Conservation (phyloP, 176 grass and related monocot species). For the Musa acuminata region DNA sequence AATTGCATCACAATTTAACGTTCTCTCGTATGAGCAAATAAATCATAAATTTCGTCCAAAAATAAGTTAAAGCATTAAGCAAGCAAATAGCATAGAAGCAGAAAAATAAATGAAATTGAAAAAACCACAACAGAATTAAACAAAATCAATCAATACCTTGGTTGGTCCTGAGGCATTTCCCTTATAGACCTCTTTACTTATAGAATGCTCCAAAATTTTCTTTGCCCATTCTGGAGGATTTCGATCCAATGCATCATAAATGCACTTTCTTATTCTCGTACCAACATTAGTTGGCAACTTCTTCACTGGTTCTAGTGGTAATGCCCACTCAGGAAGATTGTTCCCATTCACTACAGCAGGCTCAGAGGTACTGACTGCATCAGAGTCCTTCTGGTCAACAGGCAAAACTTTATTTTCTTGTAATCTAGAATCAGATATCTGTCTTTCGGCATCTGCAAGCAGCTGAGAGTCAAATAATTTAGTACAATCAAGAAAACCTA, state of each 20-base stretch:
- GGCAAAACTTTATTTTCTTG: constrained; percentile 54
- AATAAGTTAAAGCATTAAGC: not conserved
- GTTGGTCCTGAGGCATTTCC: constrained; percentile 96
- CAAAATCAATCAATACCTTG: constrained; percentile 38
- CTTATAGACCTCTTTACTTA: constrained; percentile 97
- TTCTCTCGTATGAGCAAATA: not conserved
- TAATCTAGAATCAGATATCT: constrained; percentile 48
- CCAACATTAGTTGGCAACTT: constrained; percentile 99
- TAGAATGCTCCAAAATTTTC: constrained; percentile 86
- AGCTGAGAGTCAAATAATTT: constrained; percentile 64
- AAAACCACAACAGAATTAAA: not conserved
- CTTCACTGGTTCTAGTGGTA: constrained; percentile 77
- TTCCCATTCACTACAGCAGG: constrained; percentile 38
- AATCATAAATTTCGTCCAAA: not conserved
- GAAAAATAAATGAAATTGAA: not conserved
- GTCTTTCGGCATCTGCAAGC: constrained; percentile 73
- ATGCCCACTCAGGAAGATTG: constrained; percentile 77
- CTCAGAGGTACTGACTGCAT: constrained; percentile 36
- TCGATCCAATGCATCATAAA: constrained; percentile 69
- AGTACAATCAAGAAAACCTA: constrained; percentile 4
- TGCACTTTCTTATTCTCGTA: constrained; percentile 97
- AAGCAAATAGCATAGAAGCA: not conserved
- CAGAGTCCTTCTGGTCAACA: constrained; percentile 64
- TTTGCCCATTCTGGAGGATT: constrained; percentile 95
- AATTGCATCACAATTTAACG: too few relatives aligned